Conservation (phyloP, 306 rosid genomes). For the Spatholobus suberectus region DNA sequence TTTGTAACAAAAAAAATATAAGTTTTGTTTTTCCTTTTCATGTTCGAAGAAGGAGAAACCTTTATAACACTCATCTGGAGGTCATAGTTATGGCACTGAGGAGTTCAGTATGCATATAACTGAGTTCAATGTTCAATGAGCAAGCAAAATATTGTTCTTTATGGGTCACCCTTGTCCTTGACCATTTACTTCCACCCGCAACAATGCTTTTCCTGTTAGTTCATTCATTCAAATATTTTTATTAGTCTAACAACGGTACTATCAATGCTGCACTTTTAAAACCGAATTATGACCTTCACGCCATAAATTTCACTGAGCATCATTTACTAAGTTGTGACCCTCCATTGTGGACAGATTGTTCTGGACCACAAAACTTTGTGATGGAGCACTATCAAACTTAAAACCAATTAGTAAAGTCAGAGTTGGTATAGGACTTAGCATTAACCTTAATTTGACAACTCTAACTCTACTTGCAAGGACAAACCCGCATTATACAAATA, state of each 20-base stretch:
- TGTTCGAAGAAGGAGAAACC: neutral
- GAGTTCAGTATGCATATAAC: neutral
- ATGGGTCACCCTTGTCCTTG: conserved; percentile 20
- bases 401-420: neutral
- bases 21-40: neutral
- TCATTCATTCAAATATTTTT: conserved; percentile 35
- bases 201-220: neutral
- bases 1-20: too few relatives aligned
- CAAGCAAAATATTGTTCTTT: neutral
- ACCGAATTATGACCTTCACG: conserved; percentile 36
- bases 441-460: conserved; percentile 10
- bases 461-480: neutral
- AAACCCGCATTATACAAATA: neutral
- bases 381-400: neutral
- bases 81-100: conserved; percentile 8
- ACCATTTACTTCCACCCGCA: conserved; percentile 31
- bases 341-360: neutral
- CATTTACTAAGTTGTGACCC: conserved; percentile 32
- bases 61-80: neutral
- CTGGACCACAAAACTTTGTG: conserved; percentile 13
- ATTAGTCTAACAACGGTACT: neutral
- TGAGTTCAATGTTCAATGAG: neutral
- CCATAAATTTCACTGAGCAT: conserved; percentile 23
- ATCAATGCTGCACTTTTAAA: conserved; percentile 35
- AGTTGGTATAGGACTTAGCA: neutral